Base-by-base conservation (phyloP, 2,329 filamentous ascomycete genomes). In the Penicillium sp. region DNA sequence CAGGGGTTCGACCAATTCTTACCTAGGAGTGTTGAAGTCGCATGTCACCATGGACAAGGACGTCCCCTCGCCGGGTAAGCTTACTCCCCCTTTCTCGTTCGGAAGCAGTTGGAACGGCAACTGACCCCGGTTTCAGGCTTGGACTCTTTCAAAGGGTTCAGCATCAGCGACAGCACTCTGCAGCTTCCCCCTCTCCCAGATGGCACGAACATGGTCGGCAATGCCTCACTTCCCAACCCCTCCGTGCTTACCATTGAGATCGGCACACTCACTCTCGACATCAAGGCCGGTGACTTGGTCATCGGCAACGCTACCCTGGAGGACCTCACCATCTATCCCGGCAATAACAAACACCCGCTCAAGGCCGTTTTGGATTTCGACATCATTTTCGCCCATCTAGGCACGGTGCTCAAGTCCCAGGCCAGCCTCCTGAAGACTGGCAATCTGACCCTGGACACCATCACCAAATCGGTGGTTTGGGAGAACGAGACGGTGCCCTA, bases 221-320 rank as follows among this genome's bases (percentile, higher is more conserved):
- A 72, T 42, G 75, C 79, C 45, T 72, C 67, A 29, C 76, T 84
- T 33, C 79, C 79, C 48, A 84, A 83, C 60, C 80, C 79, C 0
- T 80, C 79, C 1, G 70, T 80, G 25, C 66, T 81, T 64, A 81
- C 75, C 3, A 63, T 82, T 42, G 72, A 76, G 40, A 74, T 83
- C 51, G 81, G 80, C 52, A 78, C 79, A 49, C 75, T 81, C 1
- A 75, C 77, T 5, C 69, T 82, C 55, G 68, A 77, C 50, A 72
- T 83, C 49, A 72, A 71, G 33, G 73, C 77, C 46, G 72, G 73
- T 31, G 69, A 71, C 32, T 71, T 71, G 4, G 39, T 69, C 5
- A 74, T 83, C 42, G 81, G 79, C 37, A 77, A 72, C 44, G 62
- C 75, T 2, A 73, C 76, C 0, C 66, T 83, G 25, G 64, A 72